Evolutionary conservation across 129 eudicot genomes (phyloP).

Genomic region (Rutidosis leptorrhynchoides): DNA sequence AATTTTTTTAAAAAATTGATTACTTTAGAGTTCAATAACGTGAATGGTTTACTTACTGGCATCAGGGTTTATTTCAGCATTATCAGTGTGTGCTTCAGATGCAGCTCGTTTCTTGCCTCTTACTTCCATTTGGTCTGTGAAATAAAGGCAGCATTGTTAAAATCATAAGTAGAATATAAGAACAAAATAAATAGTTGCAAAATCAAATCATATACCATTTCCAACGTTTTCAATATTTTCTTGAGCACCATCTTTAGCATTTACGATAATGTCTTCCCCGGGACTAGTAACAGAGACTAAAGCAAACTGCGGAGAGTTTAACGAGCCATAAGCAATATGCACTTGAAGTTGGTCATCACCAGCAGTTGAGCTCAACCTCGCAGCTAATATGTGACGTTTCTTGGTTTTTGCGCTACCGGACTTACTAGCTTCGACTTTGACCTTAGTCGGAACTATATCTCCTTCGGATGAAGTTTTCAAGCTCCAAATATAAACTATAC

Average conservation of each 20-base stretch:
- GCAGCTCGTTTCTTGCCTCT: slow-evolving; percentile 51
- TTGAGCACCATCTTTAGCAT: slow-evolving; percentile 22
- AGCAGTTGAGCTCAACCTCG: slow-evolving; percentile 30
- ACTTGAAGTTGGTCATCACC: slow-evolving; percentile 25
- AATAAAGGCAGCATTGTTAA: neutral
- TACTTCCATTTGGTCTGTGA: slow-evolving; percentile 24
- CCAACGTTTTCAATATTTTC: slow-evolving; percentile 31
- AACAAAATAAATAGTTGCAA: neutral
- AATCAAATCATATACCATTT: slow-evolving; percentile 29
- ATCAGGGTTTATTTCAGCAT: slow-evolving; percentile 15
- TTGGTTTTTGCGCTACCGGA: slow-evolving; percentile 30
- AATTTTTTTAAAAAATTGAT: neutral
- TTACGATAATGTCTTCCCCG: slow-evolving; percentile 49
- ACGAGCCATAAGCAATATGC: slow-evolving; percentile 40
- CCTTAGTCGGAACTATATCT: slow-evolving; percentile 42
- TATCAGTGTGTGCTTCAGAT: slow-evolving; percentile 39
- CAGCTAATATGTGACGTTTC: slow-evolving; percentile 47
- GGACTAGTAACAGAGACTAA: slow-evolving; percentile 29
- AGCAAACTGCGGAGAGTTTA: slow-evolving; percentile 38
- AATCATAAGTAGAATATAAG: neutral
- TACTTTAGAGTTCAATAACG: neutral
- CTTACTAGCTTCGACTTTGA: slow-evolving; percentile 34
- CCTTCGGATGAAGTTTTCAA: slow-evolving; percentile 30
- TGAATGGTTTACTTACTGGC: slow-evolving; percentile 32
- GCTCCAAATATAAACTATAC: slow-evolving; percentile 51